Evolutionary conservation across 345 rosid genomes (phyloP).

Genomic region (Acer saccharum): DNA sequence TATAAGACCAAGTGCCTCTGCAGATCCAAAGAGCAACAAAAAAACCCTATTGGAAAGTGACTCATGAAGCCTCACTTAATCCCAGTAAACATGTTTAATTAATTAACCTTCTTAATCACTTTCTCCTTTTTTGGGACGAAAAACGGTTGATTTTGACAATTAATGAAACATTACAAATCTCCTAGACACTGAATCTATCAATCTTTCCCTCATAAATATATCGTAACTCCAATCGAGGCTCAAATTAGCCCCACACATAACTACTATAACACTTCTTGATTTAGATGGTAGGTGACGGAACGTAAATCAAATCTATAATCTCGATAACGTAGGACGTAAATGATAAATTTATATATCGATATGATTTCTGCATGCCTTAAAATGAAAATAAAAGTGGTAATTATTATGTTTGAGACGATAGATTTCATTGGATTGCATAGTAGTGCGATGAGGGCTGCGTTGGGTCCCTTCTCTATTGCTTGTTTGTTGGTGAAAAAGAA

Average conservation of each 20-base stretch:
- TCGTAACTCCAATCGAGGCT: neutral
- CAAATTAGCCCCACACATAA: neutral
- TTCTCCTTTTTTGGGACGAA: neutral
- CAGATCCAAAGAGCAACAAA: neutral
- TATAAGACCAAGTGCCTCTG: neutral
- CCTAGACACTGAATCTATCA: neutral
- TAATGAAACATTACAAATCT: neutral
- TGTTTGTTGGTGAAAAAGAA: conserved; percentile 28
- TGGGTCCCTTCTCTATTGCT: conserved; percentile 24
- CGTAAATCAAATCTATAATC: too few relatives aligned
- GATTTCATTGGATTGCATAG: neutral
- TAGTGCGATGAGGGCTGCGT: neutral
- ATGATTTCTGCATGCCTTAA: neutral
- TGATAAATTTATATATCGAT: conserved; percentile 11
- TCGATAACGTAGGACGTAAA: too few relatives aligned
- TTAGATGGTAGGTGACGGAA: too few relatives aligned
- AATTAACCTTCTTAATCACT: neutral
- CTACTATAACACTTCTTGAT: too few relatives aligned
- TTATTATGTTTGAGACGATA: conserved; percentile 16
- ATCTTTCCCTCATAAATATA: neutral
- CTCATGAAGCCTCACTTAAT: neutral
- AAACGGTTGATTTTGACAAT: neutral
- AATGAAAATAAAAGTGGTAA: neutral
- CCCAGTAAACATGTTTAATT: neutral
- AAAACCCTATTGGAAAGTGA: neutral